A percentile compares a stretch with the other conserved stretches of the same genome.
Evolutionary conservation across 192 early-diverging fungal genomes (phyloP).

Genomic region (Rhizoclosmatium globosum): DNA sequence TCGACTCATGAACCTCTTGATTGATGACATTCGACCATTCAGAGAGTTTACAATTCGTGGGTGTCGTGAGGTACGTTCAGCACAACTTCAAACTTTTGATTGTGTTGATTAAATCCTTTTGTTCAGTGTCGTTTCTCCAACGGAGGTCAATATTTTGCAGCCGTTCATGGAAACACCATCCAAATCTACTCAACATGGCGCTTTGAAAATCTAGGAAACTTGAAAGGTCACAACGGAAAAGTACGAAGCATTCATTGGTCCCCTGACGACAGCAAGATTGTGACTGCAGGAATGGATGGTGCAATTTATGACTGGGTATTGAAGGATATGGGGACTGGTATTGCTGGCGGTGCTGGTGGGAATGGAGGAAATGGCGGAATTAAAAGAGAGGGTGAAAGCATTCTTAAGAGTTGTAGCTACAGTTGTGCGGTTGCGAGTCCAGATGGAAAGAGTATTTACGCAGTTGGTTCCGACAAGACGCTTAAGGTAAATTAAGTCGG

Average conservation of each 20-base stretch:
- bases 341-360: background rate
- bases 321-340: constrained; percentile 52
- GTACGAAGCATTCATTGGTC: constrained; percentile 63
- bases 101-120: background rate
- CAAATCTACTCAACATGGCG: constrained; percentile 71
- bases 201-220: constrained; percentile 63
- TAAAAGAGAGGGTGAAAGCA: constrained; percentile 64
- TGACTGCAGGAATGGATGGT: constrained; percentile 67
- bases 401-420: constrained; percentile 67
- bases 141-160: constrained; percentile 70
- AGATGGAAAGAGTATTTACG: constrained; percentile 62
- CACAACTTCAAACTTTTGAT: background rate
- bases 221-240: constrained; percentile 73
- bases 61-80: constrained; percentile 58
- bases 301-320: constrained; percentile 69
- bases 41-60: constrained; percentile 68
- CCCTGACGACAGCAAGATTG: constrained; percentile 60
- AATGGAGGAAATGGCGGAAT: constrained; percentile 48
- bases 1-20: constrained; percentile 67
- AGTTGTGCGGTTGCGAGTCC: constrained; percentile 58
- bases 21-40: constrained; percentile 66
- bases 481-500: constrained; percentile 48
- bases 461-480: constrained; percentile 68
- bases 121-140: constrained; percentile 63
- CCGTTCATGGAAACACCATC: constrained; percentile 65